Percentiles rank a stretch among this genome's conserved stretches.
These are phyloP conservation scores for Tricholoma bakamatsutake DNA, from an alignment of 768 basidiomycete genomes.

Conservation along the genomic window DNA sequence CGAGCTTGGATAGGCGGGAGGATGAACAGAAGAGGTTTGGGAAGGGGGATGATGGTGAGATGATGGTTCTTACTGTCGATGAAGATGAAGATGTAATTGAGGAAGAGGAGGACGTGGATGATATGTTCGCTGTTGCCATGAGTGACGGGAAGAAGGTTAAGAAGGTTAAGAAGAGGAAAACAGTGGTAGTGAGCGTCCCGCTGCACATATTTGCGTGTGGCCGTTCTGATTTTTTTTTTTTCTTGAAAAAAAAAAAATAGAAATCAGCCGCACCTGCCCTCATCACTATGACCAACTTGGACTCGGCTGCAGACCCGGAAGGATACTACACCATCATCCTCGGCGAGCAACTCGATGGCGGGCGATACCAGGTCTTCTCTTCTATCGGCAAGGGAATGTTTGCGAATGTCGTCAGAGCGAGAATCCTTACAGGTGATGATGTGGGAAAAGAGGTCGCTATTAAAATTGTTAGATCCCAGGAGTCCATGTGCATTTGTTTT, in stretches of 20 bases:
- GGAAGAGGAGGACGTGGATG: slow-evolving; percentile 84
- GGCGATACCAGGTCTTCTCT: slow-evolving; percentile 91
- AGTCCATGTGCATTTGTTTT: slow-evolving; percentile 74
- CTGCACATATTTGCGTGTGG: not conserved
- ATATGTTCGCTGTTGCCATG: slow-evolving; percentile 82
- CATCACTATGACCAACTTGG: slow-evolving; percentile 65
- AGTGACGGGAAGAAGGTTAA: slow-evolving; percentile 44
- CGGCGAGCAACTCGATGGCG: slow-evolving; percentile 89
- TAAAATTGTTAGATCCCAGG: slow-evolving; percentile 93
- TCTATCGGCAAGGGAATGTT: slow-evolving; percentile 99
- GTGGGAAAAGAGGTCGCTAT: slow-evolving; percentile 81
- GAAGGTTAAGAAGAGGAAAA: slow-evolving; percentile 61
- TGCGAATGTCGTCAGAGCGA: slow-evolving; percentile 90
- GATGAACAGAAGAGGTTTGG: slow-evolving; percentile 69
- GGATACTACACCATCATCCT: slow-evolving; percentile 94
- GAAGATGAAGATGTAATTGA: slow-evolving; percentile 53
- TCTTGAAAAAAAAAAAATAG: too few species aligned
- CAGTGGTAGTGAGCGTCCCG: slow-evolving; percentile 39
- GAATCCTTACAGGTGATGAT: slow-evolving; percentile 64
- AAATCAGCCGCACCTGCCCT: slow-evolving; percentile 52
- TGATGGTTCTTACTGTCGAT: slow-evolving; percentile 13
- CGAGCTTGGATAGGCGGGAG: slow-evolving; percentile 69
- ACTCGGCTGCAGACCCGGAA: slow-evolving; percentile 89
- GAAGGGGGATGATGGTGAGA: not conserved
- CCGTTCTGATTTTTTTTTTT: too few species aligned